These are phyloP conservation scores for Eimeria maxima DNA, from an alignment of 169 alveolate genomes.

Conservation along the genomic window DNA sequence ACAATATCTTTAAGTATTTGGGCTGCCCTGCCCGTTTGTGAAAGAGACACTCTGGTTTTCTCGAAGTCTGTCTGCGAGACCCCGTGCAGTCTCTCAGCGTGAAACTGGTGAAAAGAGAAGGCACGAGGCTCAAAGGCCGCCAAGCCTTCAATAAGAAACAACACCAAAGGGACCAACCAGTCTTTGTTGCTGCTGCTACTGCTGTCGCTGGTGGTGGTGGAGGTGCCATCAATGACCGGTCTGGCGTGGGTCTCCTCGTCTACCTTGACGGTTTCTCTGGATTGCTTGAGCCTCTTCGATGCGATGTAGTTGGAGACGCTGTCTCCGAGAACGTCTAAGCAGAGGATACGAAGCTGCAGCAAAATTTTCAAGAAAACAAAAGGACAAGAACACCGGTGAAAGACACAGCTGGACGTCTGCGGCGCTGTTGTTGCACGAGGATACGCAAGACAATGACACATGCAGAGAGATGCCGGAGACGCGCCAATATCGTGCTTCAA, in stretches of 20 bases:
- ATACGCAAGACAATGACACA: not conserved
- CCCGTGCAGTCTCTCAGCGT: conserved; percentile 72
- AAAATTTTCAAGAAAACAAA: not conserved
- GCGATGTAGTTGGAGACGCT: conserved; percentile 71
- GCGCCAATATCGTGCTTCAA: not conserved
- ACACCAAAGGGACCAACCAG: conserved; percentile 69
- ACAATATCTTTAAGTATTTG: conserved; percentile 63
- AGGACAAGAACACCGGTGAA: not conserved
- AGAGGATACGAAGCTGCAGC: conserved; percentile 69
- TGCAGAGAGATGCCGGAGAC: not conserved
- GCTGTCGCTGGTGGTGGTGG: not conserved
- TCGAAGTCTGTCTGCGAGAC: conserved; percentile 70
- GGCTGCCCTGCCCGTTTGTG: conserved; percentile 71
- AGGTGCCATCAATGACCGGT: not conserved
- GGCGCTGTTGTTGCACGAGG: not conserved
- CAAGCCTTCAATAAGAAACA: conserved; percentile 76
- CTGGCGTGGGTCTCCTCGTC: not conserved
- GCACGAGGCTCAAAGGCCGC: conserved; percentile 82
- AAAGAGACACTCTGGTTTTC: conserved; percentile 71
- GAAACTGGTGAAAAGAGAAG: conserved; percentile 71
- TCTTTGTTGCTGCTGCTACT: conserved; percentile 27
- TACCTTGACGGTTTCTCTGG: not conserved
- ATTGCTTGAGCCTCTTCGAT: conserved; percentile 5
- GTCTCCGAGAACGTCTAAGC: conserved; percentile 70
- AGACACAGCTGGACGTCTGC: not conserved